Evolutionary conservation across 2,329 filamentous ascomycete genomes (phyloP), one percentile per base, ranked within the genome.

Genomic region (Aphanoascus verrucosus): DNA sequence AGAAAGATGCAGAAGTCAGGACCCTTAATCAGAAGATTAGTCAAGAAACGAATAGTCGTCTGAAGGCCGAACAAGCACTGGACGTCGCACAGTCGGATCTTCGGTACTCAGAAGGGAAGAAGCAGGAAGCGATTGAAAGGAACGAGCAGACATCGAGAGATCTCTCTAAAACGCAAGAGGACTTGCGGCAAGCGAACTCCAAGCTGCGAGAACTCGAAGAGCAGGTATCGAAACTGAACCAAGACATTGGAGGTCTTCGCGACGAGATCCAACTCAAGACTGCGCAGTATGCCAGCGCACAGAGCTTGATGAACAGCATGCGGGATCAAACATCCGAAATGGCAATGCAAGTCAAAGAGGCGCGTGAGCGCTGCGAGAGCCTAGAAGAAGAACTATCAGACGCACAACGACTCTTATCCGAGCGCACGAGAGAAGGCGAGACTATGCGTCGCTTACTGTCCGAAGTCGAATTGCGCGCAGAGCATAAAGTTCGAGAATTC

Each of bases 381-480:
- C 74, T 97, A 0, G 91, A 96, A 64, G 93, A 98, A 69, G 93
- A 98, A 67, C 77, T 97, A 1, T 81, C 82, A 1, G 93, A 98
- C 68, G 85, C 89, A 2, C 89, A 94, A 65, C 81, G 88, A 55
- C 79, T 96, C 56, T 78, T 98, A 1, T 82, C 81, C 50, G 93
- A 98, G 69, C 83, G 93, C 23, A 91, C 88, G 3, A 82, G 93
- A 42, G 93, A 98, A 70, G 87, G 83, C 23, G 91, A 97, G 72
- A 96, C 88, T 0, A 97, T 98, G 90, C 82, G 93, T 34, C 78
- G 89, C 47, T 77, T 97, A 56, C 74, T 98, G 11, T 84, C 84
- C 14, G 91, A 97, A 59, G 87, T 90, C 7, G 88, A 97, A 66
- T 81, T 85, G 56, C 79, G 87, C 8, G 83, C 90, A 1, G 90